phyloP scores from a whole-genome alignment of 176 grass and related monocot species.

The maize (Zea mays) region Zm-B73-REFERENCE-NAM-5.0 NC_050105.1:141211001-141211500 shows the following conservation, averaged over 20 bases:
- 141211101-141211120: conserved; percentile 53
- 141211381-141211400: conserved; percentile 47
- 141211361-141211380: conserved; percentile 78
- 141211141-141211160: conserved; percentile 66
- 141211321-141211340: conserved; percentile 67
- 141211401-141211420: conserved; percentile 68
- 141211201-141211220: conserved; percentile 53
- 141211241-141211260: conserved; percentile 49
- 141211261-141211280: conserved; percentile 39
- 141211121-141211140: conserved; percentile 70
- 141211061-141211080: conserved; percentile 72
- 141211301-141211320: conserved; percentile 55
- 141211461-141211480: conserved; percentile 64
- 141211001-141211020: conserved; percentile 71
- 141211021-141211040: conserved; percentile 63
- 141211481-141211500: conserved; percentile 87
- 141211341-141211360: conserved; percentile 63
- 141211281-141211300: conserved; percentile 64
- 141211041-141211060: conserved; percentile 51
- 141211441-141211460: conserved; percentile 55
- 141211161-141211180: conserved; percentile 34
- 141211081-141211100: conserved; percentile 64
- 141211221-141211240: conserved; percentile 64
- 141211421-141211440: conserved; percentile 67
- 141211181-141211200: conserved; percentile 56